These are phyloP conservation scores for Theobroma cacao DNA, from an alignment of 345 rosid species.

Conservation along the genomic window DNA sequence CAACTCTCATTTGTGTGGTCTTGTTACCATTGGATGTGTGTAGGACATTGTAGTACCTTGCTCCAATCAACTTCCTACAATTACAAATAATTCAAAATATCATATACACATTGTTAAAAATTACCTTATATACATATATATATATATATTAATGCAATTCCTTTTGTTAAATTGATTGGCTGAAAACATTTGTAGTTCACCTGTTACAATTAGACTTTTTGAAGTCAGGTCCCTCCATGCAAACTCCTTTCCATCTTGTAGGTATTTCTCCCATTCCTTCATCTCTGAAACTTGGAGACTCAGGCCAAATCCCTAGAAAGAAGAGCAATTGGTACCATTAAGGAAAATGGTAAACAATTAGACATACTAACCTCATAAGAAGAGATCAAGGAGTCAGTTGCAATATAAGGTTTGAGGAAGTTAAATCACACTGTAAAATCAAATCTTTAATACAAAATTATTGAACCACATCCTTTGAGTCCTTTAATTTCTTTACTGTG, in stretches of 20 bases:
- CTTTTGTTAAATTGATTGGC: neutral
- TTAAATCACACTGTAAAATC: too few relatives aligned
- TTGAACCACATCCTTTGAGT: too few relatives aligned
- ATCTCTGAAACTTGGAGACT: conserved; percentile 63
- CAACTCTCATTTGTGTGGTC: neutral
- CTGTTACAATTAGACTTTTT: conserved; percentile 62
- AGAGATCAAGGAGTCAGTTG: too few relatives aligned
- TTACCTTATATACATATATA: too few relatives aligned
- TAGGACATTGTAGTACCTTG: conserved; percentile 43
- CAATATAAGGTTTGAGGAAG: too few relatives aligned
- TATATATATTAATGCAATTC: neutral
- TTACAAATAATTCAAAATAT: neutral
- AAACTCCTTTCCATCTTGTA: conserved; percentile 61
- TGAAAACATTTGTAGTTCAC: conserved; percentile 24
- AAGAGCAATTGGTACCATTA: too few relatives aligned
- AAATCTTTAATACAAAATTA: too few relatives aligned
- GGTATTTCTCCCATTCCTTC: conserved; percentile 54
- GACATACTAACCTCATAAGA: too few relatives aligned
- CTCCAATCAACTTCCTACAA: conserved; percentile 63
- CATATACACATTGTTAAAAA: neutral
- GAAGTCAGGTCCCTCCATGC: conserved; percentile 60
- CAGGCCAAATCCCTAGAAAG: conserved; percentile 59
- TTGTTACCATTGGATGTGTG: conserved; percentile 15
- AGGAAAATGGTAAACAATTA: too few relatives aligned
- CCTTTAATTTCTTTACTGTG: too few relatives aligned